These are phyloP conservation scores for Penicillium desertorum DNA, from an alignment of 495 filamentous ascomycete genomes.

Conservation along the genomic window DNA sequence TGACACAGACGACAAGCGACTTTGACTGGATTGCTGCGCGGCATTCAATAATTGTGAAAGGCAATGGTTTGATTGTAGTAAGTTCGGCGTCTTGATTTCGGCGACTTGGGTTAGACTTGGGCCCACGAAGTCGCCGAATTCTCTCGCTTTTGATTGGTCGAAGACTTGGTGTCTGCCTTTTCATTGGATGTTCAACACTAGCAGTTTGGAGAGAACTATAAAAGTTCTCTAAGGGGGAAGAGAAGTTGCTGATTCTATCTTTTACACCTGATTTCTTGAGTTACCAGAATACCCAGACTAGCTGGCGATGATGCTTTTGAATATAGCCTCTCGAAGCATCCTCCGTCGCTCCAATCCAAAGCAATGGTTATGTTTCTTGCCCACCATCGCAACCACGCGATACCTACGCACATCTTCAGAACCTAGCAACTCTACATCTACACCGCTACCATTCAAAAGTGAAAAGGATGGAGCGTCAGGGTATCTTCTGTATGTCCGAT, in stretches of 20 bases:
- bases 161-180: too few relatives aligned
- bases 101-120: conserved; percentile 4
- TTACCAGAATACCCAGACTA: not conserved
- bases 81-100: conserved; percentile 12
- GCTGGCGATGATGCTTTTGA: not conserved
- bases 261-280: not conserved
- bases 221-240: not conserved
- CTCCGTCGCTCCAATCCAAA: conserved; percentile 1
- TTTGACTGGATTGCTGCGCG: conserved; percentile 8
- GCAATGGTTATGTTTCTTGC: conserved; percentile 4
- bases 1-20: conserved; percentile 17
- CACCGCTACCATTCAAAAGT: not conserved
- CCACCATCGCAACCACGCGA: conserved; percentile 1
- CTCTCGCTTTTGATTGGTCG: too few relatives aligned
- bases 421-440: not conserved
- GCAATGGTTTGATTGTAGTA: not conserved
- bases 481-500: conserved; percentile 12
- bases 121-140: conserved; percentile 25
- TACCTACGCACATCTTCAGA: conserved; percentile 4
- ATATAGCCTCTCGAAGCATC: not conserved
- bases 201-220: not conserved
- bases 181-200: not conserved
- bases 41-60: conserved; percentile 8
- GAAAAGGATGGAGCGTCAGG: conserved; percentile 9
- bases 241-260: not conserved